These are phyloP conservation scores for Daphne laureola DNA, from an alignment of 441 rosid genomes.

Conservation along the genomic window DNA sequence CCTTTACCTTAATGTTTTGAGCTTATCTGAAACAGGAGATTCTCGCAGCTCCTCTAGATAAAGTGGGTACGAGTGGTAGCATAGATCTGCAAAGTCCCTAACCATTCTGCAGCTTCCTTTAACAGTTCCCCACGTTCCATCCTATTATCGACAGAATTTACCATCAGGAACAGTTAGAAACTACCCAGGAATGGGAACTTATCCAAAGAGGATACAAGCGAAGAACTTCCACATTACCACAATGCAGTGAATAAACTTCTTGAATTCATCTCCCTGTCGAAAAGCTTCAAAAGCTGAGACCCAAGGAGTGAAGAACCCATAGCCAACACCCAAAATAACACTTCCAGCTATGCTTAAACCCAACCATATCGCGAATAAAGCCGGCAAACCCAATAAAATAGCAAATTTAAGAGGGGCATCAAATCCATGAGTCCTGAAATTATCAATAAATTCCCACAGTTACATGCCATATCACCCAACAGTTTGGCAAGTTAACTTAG, in stretches of 20 bases:
- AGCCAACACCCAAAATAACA: constrained; percentile 56
- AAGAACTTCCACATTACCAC: constrained; percentile 33
- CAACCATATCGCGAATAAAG: constrained; percentile 62
- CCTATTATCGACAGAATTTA: constrained; percentile 28
- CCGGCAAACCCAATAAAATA: constrained; percentile 49
- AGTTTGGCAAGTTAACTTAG: background rate
- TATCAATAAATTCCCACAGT: constrained; percentile 1
- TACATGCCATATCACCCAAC: background rate
- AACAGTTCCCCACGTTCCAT: constrained; percentile 79
- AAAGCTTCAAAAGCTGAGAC: constrained; percentile 82
- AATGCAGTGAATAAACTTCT: constrained; percentile 52
- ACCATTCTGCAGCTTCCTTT: constrained; percentile 68
- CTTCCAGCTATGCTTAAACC: constrained; percentile 62
- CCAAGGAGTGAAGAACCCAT: constrained; percentile 84
- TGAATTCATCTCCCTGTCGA: constrained; percentile 44
- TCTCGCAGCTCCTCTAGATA: constrained; percentile 60
- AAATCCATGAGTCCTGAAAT: constrained; percentile 47
- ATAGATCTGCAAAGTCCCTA: constrained; percentile 62
- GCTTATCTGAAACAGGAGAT: constrained; percentile 42
- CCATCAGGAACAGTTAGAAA: background rate
- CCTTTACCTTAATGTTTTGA: constrained; percentile 54
- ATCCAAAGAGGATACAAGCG: background rate
- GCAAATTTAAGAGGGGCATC: constrained; percentile 63
- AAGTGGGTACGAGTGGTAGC: constrained; percentile 59
- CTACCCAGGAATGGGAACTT: background rate